phyloP scores from a whole-genome alignment of 169 alveolate genomes.

The Haemoproteus tartakovskyi region DNA sequence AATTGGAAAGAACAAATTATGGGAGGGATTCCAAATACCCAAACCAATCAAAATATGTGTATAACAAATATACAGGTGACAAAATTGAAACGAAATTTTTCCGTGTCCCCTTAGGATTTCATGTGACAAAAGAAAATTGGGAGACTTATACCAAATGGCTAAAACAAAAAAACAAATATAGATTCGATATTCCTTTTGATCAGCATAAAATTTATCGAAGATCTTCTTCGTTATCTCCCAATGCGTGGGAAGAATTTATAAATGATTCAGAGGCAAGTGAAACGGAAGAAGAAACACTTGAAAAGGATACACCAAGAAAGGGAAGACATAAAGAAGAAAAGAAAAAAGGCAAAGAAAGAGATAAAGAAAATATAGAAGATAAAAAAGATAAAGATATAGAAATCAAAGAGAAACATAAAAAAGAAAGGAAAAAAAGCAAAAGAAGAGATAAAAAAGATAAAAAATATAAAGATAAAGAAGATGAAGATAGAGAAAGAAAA shows the following conservation, averaged over 20 bases:
- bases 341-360: slow-evolving; percentile 1
- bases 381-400: slow-evolving; percentile 2
- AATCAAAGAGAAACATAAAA: background rate
- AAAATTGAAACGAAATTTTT: slow-evolving; percentile 27
- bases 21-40: slow-evolving; percentile 8
- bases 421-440: background rate
- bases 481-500: background rate
- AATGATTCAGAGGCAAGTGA: slow-evolving; percentile 3
- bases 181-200: slow-evolving; percentile 44
- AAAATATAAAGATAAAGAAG: background rate
- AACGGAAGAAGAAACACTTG: background rate
- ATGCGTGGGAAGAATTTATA: slow-evolving; percentile 43
- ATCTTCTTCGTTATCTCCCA: slow-evolving; percentile 46
- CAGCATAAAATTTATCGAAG: slow-evolving; percentile 33
- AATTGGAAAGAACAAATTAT: too few species aligned
- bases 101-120: slow-evolving; percentile 37
- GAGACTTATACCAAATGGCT: slow-evolving; percentile 35
- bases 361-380: slow-evolving; percentile 3
- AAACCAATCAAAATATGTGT: slow-evolving; percentile 9
- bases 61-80: slow-evolving; percentile 32
- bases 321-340: background rate
- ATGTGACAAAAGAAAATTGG: slow-evolving; percentile 52
- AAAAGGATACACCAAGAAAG: background rate
- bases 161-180: slow-evolving; percentile 45
- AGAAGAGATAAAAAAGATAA: background rate